Evolutionary conservation across 805 yeast species (phyloP), one percentile per base, ranked within the genome.

Genomic region (Saccharomyces eubayanus): DNA sequence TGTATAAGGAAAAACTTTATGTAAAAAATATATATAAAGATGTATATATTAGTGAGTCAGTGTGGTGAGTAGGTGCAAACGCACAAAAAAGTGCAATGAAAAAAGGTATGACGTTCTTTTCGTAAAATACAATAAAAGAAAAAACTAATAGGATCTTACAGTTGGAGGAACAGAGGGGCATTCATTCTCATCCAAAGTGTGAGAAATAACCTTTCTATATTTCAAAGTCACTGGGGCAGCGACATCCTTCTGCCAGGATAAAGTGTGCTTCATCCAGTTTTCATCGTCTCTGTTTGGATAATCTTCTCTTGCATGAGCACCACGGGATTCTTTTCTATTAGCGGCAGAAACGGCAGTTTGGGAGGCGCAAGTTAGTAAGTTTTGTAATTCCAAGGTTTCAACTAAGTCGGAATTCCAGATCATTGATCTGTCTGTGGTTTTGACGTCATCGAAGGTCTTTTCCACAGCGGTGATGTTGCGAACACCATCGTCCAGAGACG

Each of bases 291-390:
- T 89, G 59, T 83, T 84, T 67, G 96, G 97, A 77, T 74, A 91
- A 74, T 92, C 99, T 75, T 92, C 99, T 79, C 98, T 87, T 56
- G 99, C 97, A 70, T 92, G 99, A 50, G 99, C 98, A 78, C 99
- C 99, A 79, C 99, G 89, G 41, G 97, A 90, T 77, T 92, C 99
- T 68, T 79, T 85, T 80, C 99, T 89, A 54, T 89, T 95, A 59
- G 94, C 91, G 51, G 99, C 99, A 58, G 96, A 82, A 61, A 76
- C 77, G 36, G 98, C 98, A 51, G 97, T 91, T 79, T 94, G 99
- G 59, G 86, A 83, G 58, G 98, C 98, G 79, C 97, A 89, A 50
- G 98, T 91, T 72, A 92, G 80, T 79, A 92, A 81, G 84, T 92
- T 92, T 75, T 91, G 97, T 71, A 92, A 80, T 75, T 92, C 99